Evolutionary conservation across 805 yeast species (phyloP).

Genomic region (Kurtzmaniella cleridarum): DNA sequence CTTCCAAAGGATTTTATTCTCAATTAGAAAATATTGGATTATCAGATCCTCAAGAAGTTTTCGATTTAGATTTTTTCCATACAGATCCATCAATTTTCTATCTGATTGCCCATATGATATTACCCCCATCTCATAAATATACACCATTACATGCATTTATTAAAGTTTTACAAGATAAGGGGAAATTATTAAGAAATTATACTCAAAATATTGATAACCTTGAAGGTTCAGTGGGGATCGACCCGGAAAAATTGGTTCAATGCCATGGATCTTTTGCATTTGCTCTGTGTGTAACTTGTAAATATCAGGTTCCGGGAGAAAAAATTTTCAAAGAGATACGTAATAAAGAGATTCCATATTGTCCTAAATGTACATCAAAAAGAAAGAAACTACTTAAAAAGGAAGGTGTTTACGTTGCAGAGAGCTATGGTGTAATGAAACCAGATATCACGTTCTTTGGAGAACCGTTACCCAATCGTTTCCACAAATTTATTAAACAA

Average conservation of each 20-base stretch:
- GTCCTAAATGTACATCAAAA: constrained; percentile 35
- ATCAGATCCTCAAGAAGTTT: constrained; percentile 41
- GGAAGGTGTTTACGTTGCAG: constrained; percentile 20
- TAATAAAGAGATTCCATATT: constrained; percentile 45
- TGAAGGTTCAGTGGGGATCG: constrained; percentile 45
- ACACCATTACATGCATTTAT: constrained; percentile 38
- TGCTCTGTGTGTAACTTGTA: constrained; percentile 76
- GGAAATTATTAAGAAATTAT: constrained; percentile 35
- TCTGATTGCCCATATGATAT: constrained; percentile 39
- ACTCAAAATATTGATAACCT: constrained; percentile 43
- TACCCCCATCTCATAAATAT: constrained; percentile 33
- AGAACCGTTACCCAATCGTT: constrained; percentile 49
- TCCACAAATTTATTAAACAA: constrained; percentile 25
- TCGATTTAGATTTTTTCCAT: constrained; percentile 32
- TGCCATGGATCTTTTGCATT: constrained; percentile 77
- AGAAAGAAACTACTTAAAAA: constrained; percentile 14
- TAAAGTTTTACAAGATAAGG: constrained; percentile 29
- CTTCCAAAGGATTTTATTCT: constrained; percentile 61
- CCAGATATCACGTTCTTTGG: constrained; percentile 90
- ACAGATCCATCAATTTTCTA: constrained; percentile 36
- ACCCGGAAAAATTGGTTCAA: constrained; percentile 60
- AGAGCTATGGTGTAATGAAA: constrained; percentile 55
- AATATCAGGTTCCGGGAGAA: constrained; percentile 48
- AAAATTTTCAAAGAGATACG: constrained; percentile 43
- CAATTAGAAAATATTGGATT: constrained; percentile 41